These are phyloP conservation scores for Incumbomyces lentus DNA, from an alignment of 2,329 filamentous ascomycete species.

Conservation along the genomic window DNA sequence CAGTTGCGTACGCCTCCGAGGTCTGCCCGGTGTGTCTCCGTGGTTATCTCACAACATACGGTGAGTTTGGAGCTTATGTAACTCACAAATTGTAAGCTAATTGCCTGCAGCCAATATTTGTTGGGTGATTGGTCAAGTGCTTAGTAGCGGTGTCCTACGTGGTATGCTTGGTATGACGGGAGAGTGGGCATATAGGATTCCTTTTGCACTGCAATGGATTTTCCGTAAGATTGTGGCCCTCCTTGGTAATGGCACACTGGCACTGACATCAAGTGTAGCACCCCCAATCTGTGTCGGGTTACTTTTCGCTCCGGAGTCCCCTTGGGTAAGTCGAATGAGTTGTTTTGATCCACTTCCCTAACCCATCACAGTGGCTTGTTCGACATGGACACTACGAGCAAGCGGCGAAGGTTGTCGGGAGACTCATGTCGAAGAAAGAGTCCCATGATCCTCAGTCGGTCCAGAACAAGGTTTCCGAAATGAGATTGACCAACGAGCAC, in stretches of 20 bases:
- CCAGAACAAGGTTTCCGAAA: conserved; percentile 22
- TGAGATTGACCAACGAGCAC: conserved; percentile 21
- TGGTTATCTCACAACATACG: conserved; percentile 42
- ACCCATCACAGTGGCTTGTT: conserved; percentile 7
- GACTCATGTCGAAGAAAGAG: conserved; percentile 9
- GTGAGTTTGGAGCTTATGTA: no score
- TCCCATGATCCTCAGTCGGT: conserved; percentile 23
- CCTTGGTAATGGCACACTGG: background rate
- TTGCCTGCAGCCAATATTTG: conserved; percentile 40
- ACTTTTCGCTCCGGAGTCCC: conserved; percentile 39
- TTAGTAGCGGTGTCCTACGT: conserved; percentile 39
- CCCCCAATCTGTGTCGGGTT: conserved; percentile 35
- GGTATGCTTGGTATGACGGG: conserved; percentile 29
- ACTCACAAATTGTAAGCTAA: no score
- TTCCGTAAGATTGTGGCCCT: conserved; percentile 25
- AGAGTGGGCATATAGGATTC: conserved; percentile 42
- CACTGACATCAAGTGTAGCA: conserved; percentile 10
- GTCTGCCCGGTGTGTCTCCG: conserved; percentile 35
- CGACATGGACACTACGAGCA: conserved; percentile 12
- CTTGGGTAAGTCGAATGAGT: conserved; percentile 26
- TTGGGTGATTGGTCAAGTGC: conserved; percentile 48
- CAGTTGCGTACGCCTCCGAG: conserved; percentile 46
- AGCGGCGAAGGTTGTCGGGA: conserved; percentile 10
- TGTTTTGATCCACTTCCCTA: background rate
- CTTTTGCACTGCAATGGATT: conserved; percentile 43